A percentile compares a stretch with the other conserved stretches of the same genome.
These are phyloP conservation scores for Spergularia marina DNA, from an alignment of 148 eudicot genomes.

Conservation along the genomic window DNA sequence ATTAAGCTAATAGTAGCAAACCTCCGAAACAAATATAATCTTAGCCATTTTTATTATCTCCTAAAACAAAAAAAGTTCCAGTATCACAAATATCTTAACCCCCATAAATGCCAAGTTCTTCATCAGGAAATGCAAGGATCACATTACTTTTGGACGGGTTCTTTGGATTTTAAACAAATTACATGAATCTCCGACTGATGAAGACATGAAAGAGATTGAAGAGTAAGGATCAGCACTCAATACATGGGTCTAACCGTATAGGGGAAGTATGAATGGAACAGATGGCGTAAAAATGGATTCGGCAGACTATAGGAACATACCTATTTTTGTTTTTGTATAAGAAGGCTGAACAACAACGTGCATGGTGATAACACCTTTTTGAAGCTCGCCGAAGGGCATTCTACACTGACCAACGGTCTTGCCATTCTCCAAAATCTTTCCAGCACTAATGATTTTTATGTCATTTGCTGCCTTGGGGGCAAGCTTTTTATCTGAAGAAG, in stretches of 20 bases:
- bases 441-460: slow-evolving; percentile 71
- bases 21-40: no score
- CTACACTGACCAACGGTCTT: slow-evolving; percentile 82
- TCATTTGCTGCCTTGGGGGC: slow-evolving; percentile 69
- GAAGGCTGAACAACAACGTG: slow-evolving; percentile 93
- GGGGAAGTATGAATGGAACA: not conserved
- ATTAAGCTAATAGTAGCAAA: no score
- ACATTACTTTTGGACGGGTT: not conserved
- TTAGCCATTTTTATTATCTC: no score
- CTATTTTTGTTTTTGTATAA: slow-evolving; percentile 66
- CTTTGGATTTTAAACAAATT: not conserved
- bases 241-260: no score
- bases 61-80: no score
- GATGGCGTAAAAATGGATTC: not conserved
- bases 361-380: slow-evolving; percentile 68
- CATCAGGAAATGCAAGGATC: not conserved
- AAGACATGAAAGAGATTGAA: not conserved
- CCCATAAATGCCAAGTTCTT: not conserved
- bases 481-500: slow-evolving; percentile 55
- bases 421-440: slow-evolving; percentile 83
- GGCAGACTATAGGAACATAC: slow-evolving; percentile 30
- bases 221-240: not conserved
- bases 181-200: not conserved
- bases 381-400: slow-evolving; percentile 66
- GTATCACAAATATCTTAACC: not conserved